Evolutionary conservation across 2,329 filamentous ascomycete genomes (phyloP).

Genomic region (Exophiala spinifera): DNA sequence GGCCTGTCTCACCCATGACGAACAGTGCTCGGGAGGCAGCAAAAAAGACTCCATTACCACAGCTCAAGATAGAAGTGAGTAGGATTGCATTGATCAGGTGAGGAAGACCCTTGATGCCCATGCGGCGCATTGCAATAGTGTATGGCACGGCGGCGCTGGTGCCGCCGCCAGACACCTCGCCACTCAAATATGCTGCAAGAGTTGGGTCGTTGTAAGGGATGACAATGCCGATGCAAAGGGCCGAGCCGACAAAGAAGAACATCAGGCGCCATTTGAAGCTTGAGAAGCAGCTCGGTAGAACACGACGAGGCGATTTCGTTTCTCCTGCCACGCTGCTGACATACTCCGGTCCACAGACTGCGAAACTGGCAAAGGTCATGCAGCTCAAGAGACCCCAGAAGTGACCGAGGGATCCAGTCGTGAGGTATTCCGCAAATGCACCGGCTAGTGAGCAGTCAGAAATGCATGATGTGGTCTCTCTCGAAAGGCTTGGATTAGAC

Average conservation of each 20-base stretch:
- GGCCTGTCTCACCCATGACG: slow-evolving; percentile 52
- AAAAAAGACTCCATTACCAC: slow-evolving; percentile 56
- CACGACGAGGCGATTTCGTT: slow-evolving; percentile 65
- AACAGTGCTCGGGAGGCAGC: slow-evolving; percentile 62
- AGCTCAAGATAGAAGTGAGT: slow-evolving; percentile 54
- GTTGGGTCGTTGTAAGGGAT: slow-evolving; percentile 60
- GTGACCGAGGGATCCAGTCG: slow-evolving; percentile 62
- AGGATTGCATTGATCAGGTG: slow-evolving; percentile 55
- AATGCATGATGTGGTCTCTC: neutral
- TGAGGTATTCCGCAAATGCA: slow-evolving; percentile 65
- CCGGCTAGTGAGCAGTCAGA: slow-evolving; percentile 44
- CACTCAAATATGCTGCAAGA: slow-evolving; percentile 53
- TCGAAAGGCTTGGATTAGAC: neutral
- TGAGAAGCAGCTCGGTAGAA: slow-evolving; percentile 72
- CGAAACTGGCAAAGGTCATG: slow-evolving; percentile 67
- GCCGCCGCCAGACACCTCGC: slow-evolving; percentile 26
- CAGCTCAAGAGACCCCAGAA: slow-evolving; percentile 76
- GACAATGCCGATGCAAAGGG: slow-evolving; percentile 68
- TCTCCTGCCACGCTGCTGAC: slow-evolving; percentile 65
- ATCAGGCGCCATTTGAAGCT: slow-evolving; percentile 76
- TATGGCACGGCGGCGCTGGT: slow-evolving; percentile 59
- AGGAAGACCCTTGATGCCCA: slow-evolving; percentile 53
- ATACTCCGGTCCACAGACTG: slow-evolving; percentile 66
- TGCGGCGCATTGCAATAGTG: slow-evolving; percentile 59
- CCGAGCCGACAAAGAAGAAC: slow-evolving; percentile 71